Base-by-base conservation (phyloP, 2,329 filamentous ascomycete species). In the Sporothrix sp. region DNA sequence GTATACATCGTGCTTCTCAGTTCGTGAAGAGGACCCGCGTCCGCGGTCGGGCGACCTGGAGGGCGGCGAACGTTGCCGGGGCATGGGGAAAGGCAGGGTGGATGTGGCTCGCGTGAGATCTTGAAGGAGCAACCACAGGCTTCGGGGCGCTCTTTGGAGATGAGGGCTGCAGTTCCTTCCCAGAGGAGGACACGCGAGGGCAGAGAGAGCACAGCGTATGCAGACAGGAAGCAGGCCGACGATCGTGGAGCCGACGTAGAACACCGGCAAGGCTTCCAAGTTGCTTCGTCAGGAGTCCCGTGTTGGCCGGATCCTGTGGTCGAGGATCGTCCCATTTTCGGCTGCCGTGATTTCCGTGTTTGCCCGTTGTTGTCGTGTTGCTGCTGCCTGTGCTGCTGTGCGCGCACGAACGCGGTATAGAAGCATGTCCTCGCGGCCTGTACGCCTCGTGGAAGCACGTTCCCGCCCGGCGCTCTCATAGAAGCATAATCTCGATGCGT, bases 1-100 rank as follows among this genome's bases (percentile, higher is more conserved):
- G 61, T 82, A 79, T 54, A 76, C 65, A 66, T 78, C 74, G 58
- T 65, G 62, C 61, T 68, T 72, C 62, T 75, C 73, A 51, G 63
- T 57, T 61, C 72, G 74, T 52, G 71, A 71, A 58, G 59, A 60
- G 14, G 60, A 59, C 49, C 68, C 65, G 65, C 68, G 65, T 60
- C 65, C 66, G 63, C 69, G 69, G 65, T 72, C 71, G 51, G 72
- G 69, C 63, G 74, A 73, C 61, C 69, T 67, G 59, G 52, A 42
- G 23, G 72, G 70, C 54, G 73, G 69, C 63, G 74, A 76, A 30
- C 48, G 42, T 68, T 74, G 71, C 71, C 73, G 71, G 73, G 78
- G 76, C 78, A 82, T 82, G 71, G 71, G 59, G 60, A 33, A 25
- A 33, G 23, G 16, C n/a, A 35, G 43, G 25, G 25, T 30, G 8